Base-by-base conservation (phyloP, 768 basidiomycete genomes). In the Suillus tomentosus region DNA sequence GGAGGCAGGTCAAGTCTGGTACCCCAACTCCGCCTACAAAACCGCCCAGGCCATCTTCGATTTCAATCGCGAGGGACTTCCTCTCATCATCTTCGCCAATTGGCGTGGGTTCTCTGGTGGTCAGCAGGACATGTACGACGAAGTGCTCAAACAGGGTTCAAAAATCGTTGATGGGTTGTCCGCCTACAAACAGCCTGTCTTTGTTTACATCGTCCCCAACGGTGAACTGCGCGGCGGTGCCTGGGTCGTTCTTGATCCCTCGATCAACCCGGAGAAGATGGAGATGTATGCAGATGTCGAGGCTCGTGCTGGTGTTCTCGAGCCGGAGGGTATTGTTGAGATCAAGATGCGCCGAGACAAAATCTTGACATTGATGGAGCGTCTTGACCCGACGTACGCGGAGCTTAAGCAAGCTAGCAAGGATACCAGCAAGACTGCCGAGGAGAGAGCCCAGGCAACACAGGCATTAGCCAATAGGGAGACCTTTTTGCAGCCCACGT, bases 31-130 rank as follows among this genome's bases (percentile, higher is more conserved):
- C 6, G 96, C 97, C 7, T 96, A 97, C 83, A 99, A 99, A 85
- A 99, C 97, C 9, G 97, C 96, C 9, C 97, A 99, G 72, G 96
- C 97, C 17, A 99, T 99, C 81, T 95, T 95, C 77, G 97, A 99
- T 79, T 94, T 99, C 82, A 92, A 96, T 79, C 90, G 97, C 50
- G 97, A 99, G 78, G 94, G 93, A 27, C 82, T 99, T 15, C 97
- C 97, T 5, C 83, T 99, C 65, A 96, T 99, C 76, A 96, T 99
- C 77, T 98, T 99, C 73, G 97, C 97, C 62, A 99, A 99, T 82
- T 99, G 97, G 95, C 92, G 97, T 81, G 97, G 97, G 31, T 99
- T 99, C 88, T 99, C 97, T 24, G 97, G 97, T 67, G 97, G 97
- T 67, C 96, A 98, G 78, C 96, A 97, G 78, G 96, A 98, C 77